Evolutionary conservation across 768 basidiomycete species (phyloP).

Genomic region (Tylopilus sp.): DNA sequence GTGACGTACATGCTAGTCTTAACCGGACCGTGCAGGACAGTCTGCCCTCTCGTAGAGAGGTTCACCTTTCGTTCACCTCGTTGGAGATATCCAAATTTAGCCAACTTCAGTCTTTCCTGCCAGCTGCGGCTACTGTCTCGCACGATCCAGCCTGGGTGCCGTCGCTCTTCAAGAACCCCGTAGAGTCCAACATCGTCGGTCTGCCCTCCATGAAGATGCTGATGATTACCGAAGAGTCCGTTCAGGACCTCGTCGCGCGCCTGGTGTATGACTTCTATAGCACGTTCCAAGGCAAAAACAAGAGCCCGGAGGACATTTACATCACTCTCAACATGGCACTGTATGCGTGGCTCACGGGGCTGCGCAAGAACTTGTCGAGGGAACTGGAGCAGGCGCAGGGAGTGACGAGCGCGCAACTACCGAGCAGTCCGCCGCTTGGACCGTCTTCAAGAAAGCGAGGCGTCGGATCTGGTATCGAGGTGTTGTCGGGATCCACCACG

Average conservation of each 20-base stretch:
- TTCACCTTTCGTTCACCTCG: conserved; percentile 70
- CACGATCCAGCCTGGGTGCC: conserved; percentile 59
- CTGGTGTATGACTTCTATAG: conserved; percentile 74
- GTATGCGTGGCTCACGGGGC: conserved; percentile 76
- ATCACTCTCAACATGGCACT: conserved; percentile 81
- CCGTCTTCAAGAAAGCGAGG: conserved; percentile 37
- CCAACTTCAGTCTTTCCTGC: conserved; percentile 52
- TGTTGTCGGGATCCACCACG: background rate
- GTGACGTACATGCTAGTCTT: conserved; percentile 65
- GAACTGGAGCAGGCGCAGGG: conserved; percentile 76
- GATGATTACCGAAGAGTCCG: conserved; percentile 68
- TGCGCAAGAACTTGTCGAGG: conserved; percentile 69
- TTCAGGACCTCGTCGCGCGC: conserved; percentile 36
- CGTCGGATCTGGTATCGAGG: conserved; percentile 9
- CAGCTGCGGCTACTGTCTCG: conserved; percentile 35
- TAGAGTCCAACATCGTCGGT: conserved; percentile 74
- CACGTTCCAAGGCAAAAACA: conserved; percentile 54
- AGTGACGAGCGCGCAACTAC: conserved; percentile 44
- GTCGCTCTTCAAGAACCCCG: conserved; percentile 54
- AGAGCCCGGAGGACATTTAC: conserved; percentile 72
- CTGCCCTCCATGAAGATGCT: conserved; percentile 79
- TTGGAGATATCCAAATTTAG: conserved; percentile 72
- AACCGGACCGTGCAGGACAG: conserved; percentile 56
- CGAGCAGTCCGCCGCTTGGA: conserved; percentile 32
- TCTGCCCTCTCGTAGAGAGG: conserved; percentile 54